Base-by-base conservation (phyloP, 495 filamentous ascomycete genomes). In the Halenospora varia region DNA sequence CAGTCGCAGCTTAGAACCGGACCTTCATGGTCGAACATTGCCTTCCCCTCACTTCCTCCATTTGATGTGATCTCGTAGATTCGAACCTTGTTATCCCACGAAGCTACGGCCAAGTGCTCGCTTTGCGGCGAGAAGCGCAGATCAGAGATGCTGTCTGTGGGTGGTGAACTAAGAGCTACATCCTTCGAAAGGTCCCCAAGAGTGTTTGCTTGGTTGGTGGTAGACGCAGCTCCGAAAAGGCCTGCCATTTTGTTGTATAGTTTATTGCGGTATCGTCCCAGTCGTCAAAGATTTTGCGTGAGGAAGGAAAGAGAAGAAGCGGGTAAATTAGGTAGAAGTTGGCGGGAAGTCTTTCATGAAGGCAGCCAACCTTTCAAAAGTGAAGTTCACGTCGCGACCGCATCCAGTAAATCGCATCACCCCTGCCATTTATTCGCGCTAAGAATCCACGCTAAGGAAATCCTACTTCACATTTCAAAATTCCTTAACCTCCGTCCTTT, bases 11-110 rank as follows among this genome's bases (percentile, higher is more conserved):
- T 86, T 63, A 97, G 69, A 22, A 91, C 88, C 20, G 89, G 88
- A 29, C 76, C 85, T 55, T 91, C 86, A 73, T 87, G 83, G 55
- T 89, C 83, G 68, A 93, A 88, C 39, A 87, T 69, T 22, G 89
- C 88, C 66, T 90, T 93, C 41, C 88, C 88, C 71, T 84, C 77
- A 67, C 86, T 90, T 61, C 80, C 75, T 24, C 87, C 88, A 58
- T 81, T 79, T 41, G 75, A 72, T 54, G 85, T 85, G 70, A 94
- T 88, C 70, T 96, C 88, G 71, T 96, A 97, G 65, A 97, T 92
- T 64, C 89, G 86, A 61, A 96, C 89, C 63, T 89, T 92, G 71
- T 92, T 95, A 67, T 97, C 92, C 92, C 92, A 97, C 42, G 87
- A 92, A 50, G 90, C 79, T 40, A 94, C 87, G 25, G 92, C 92